phyloP scores from a whole-genome alignment of 2,329 filamentous ascomycete genomes.

The Pseudocercospora macadamiae region DNA sequence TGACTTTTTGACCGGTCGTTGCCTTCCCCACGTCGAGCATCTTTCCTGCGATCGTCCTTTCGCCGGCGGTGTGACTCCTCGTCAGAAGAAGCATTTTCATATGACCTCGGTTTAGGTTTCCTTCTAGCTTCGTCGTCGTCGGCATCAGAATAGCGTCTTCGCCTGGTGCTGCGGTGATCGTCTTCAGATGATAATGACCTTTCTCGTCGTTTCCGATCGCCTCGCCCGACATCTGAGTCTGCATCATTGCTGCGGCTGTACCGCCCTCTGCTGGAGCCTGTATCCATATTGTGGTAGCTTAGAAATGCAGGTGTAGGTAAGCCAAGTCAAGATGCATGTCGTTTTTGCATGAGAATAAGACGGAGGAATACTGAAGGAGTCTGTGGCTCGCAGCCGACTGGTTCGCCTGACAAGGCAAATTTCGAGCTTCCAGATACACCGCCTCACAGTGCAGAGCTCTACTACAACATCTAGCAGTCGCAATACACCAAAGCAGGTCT shows the following conservation, averaged over 20 bases:
- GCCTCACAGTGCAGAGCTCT: neutral
- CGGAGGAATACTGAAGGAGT: neutral
- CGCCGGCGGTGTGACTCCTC: conserved; percentile 11
- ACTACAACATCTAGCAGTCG: neutral
- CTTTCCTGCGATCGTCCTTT: conserved; percentile 12
- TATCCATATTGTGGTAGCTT: neutral
- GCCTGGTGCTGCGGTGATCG: conserved; percentile 6
- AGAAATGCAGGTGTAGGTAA: neutral
- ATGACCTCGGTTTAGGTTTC: neutral
- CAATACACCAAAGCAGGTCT: neutral
- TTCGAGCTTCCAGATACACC: neutral
- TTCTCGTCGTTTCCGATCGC: conserved; percentile 12
- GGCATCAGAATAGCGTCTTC: conserved; percentile 6
- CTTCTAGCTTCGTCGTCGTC: neutral
- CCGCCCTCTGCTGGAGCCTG: conserved; percentile 3
- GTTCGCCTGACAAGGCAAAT: neutral
- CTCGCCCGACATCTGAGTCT: conserved; percentile 3
- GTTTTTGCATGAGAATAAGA: conserved; percentile 2
- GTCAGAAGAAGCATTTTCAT: neutral
- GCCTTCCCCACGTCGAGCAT: conserved; percentile 14
- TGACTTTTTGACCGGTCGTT: conserved; percentile 18
- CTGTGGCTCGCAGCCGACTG: conserved; percentile 1
- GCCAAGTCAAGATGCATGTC: neutral
- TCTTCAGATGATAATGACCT: conserved; percentile 13
- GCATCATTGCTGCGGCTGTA: neutral